phyloP scores from a whole-genome alignment of 257 asterid species.

The Solanum dulcamara region DNA sequence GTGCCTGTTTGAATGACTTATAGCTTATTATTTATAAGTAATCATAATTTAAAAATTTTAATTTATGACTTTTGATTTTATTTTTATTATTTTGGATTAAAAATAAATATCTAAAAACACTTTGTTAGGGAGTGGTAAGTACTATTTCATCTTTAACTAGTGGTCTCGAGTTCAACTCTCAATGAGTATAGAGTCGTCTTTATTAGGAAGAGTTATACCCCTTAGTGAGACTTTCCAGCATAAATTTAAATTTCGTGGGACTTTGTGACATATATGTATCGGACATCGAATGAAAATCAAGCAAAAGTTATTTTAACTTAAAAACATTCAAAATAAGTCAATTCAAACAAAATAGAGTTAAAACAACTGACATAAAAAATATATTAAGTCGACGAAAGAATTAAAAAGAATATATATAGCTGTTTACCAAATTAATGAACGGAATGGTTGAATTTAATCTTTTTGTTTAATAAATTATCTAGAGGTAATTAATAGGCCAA shows the following conservation, averaged over 20 bases:
- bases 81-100: too few relatives aligned
- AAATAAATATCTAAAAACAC: neutral
- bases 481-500: neutral
- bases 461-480: neutral
- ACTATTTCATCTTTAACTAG: too few relatives aligned
- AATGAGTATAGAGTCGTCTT: too few relatives aligned
- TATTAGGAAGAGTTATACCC: too few relatives aligned
- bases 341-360: neutral
- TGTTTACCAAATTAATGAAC: neutral
- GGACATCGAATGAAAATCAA: too few relatives aligned
- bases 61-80: accelerated
- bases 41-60: neutral
- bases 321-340: neutral
- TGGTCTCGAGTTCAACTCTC: too few relatives aligned
- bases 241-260: too few relatives aligned
- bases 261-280: too few relatives aligned
- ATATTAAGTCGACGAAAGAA: neutral
- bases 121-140: too few relatives aligned
- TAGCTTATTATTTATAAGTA: neutral
- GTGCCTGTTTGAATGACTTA: neutral
- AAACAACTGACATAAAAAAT: neutral
- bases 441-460: neutral
- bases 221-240: too few relatives aligned
- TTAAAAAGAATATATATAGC: too few relatives aligned
- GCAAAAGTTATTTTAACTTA: neutral